phyloP scores from a whole-genome alignment of 306 rosid species.

The Dalbergia oliveri region DNA sequence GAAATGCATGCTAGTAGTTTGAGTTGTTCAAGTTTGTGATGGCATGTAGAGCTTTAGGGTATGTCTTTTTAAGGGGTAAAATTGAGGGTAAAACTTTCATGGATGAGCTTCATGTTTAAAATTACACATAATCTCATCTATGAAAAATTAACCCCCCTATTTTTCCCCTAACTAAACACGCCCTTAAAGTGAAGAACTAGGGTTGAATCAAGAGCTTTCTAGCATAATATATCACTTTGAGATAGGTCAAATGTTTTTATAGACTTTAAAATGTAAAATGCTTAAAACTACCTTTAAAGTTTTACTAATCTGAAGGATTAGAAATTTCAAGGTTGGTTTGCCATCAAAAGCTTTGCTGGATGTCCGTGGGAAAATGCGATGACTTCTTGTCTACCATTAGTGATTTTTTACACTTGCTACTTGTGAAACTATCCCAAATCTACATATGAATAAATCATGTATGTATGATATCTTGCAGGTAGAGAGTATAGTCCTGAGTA shows the following conservation, averaged over 20 bases:
- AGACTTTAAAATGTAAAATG: neutral
- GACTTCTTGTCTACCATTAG: neutral
- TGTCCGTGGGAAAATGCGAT: conserved; percentile 33
- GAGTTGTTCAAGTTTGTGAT: conserved; percentile 17
- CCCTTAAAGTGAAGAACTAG: neutral
- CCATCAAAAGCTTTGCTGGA: conserved; percentile 34
- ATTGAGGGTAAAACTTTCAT: no score
- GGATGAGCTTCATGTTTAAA: no score
- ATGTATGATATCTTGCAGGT: conserved; percentile 68
- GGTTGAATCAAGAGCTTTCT: conserved; percentile 25
- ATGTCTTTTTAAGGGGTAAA: no score
- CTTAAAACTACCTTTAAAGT: neutral
- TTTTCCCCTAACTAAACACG: no score
- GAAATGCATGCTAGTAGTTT: neutral
- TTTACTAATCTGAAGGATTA: conserved; percentile 40
- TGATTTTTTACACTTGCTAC: conserved; percentile 19
- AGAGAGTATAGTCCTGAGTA: conserved; percentile 98
- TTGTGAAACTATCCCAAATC: conserved; percentile 20
- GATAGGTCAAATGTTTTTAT: conserved; percentile 25
- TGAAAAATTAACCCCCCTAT: no score
- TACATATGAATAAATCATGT: neutral
- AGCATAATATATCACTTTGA: neutral
- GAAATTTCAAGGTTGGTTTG: conserved; percentile 34
- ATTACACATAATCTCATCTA: no score
- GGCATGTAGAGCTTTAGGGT: neutral